phyloP scores from a whole-genome alignment of 768 basidiomycete genomes.

The Candolleomyces eurysporus region DNA sequence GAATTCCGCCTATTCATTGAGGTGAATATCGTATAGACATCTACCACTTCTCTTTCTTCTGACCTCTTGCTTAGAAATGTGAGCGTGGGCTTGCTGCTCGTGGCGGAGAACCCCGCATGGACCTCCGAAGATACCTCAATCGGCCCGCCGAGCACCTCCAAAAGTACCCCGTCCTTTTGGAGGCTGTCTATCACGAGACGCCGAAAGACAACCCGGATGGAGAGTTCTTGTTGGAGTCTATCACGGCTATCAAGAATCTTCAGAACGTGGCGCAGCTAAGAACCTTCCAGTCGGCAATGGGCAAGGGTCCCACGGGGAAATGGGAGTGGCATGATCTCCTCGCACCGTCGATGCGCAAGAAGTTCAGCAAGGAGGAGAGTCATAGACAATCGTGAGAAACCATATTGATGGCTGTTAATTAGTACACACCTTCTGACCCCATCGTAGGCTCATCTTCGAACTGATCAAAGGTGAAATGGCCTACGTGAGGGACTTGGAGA shows the following conservation, averaged over 20 bases:
- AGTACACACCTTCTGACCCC: background rate
- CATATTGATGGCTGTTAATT: background rate
- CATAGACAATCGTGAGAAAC: slow-evolving; percentile 32
- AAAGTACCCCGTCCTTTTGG: slow-evolving; percentile 81
- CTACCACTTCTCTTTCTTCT: background rate
- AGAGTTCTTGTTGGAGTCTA: slow-evolving; percentile 78
- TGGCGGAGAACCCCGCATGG: slow-evolving; percentile 31
- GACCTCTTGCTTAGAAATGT: background rate
- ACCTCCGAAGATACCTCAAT: slow-evolving; percentile 73
- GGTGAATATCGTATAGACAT: slow-evolving; percentile 40
- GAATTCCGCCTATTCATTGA: slow-evolving; percentile 85
- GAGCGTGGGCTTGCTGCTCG: background rate
- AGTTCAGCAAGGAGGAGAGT: slow-evolving; percentile 67
- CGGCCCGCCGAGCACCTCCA: slow-evolving; percentile 83
- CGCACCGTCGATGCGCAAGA: slow-evolving; percentile 54
- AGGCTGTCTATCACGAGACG: slow-evolving; percentile 85
- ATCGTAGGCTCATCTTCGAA: slow-evolving; percentile 81
- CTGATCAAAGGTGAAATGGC: slow-evolving; percentile 95
- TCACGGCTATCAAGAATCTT: slow-evolving; percentile 77
- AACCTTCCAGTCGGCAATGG: slow-evolving; percentile 90
- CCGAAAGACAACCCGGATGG: slow-evolving; percentile 77
- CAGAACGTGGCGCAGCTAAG: slow-evolving; percentile 78
- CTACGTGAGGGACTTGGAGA: slow-evolving; percentile 89
- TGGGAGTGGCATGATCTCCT: slow-evolving; percentile 92
- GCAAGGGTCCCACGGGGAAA: slow-evolving; percentile 72